Evolutionary conservation across 257 asterid species (phyloP).

Genomic region (Gentiana straminea): DNA sequence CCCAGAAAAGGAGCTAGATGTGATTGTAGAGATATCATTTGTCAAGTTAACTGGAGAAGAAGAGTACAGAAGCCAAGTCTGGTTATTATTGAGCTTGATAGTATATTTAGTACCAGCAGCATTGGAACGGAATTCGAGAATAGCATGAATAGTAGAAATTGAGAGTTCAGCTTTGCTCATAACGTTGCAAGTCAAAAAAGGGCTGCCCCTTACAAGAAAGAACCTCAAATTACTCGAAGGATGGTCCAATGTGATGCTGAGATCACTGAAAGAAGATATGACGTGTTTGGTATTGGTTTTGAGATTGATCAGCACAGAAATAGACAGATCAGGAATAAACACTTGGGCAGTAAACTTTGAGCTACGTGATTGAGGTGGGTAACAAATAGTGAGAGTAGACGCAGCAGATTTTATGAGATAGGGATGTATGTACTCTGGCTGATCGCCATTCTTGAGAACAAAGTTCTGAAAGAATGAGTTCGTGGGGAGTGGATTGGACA

Average conservation of each 20-base stretch:
- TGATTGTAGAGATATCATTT: constrained; percentile 32
- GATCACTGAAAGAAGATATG: constrained; percentile 57
- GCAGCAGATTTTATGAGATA: constrained; percentile 49
- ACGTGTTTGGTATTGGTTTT: constrained; percentile 38
- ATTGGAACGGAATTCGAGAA: constrained; percentile 44
- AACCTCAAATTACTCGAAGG: constrained; percentile 63
- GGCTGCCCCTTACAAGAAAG: constrained; percentile 79
- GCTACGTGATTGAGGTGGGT: constrained; percentile 45
- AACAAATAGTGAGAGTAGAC: constrained; percentile 58
- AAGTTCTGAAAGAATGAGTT: constrained; percentile 83
- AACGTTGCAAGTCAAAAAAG: constrained; percentile 60
- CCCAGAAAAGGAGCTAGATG: constrained; percentile 52
- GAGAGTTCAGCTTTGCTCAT: constrained; percentile 27
- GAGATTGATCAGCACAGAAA: constrained; percentile 39
- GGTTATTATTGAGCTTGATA: constrained; percentile 63
- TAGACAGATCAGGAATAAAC: constrained; percentile 48
- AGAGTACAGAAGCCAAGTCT: constrained; percentile 76
- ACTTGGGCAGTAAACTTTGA: constrained; percentile 50
- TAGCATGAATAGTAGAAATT: constrained; percentile 72
- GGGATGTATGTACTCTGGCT: constrained; percentile 80
- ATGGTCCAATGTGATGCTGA: constrained; percentile 64
- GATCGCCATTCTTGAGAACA: constrained; percentile 75
- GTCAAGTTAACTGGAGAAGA: constrained; percentile 49
- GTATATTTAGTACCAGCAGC: constrained; percentile 44
- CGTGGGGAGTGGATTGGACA: constrained; percentile 65